Evolutionary conservation across 1,284 basidiomycete species (phyloP).

Genomic region (Sporisorium graminicola): DNA sequence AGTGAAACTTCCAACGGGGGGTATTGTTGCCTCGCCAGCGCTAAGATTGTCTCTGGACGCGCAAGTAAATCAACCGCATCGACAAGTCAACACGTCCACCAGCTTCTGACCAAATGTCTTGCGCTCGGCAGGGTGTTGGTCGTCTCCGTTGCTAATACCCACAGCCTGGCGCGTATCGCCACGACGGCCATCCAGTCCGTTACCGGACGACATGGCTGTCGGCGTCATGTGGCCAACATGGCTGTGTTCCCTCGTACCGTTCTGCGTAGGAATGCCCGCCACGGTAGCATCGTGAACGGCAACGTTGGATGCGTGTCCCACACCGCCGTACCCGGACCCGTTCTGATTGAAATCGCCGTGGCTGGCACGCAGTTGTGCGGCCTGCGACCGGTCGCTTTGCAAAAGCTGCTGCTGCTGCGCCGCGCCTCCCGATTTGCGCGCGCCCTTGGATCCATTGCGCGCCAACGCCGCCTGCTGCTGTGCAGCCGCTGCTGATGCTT

Average conservation of each 20-base stretch:
- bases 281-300: constrained; percentile 63
- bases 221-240: constrained; percentile 55
- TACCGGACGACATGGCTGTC: constrained; percentile 39
- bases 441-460: constrained; percentile 59
- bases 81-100: constrained; percentile 68
- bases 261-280: constrained; percentile 45
- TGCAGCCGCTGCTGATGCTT: constrained; percentile 29
- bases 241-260: constrained; percentile 50
- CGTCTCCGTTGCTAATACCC: constrained; percentile 62
- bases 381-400: constrained; percentile 43
- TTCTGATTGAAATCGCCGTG: constrained; percentile 53
- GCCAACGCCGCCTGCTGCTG: constrained; percentile 44
- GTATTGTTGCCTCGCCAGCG: constrained; percentile 2
- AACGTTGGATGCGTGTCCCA: constrained; percentile 61
- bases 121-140: constrained; percentile 53
- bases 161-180: constrained; percentile 50
- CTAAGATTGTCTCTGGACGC: not conserved
- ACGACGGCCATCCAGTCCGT: constrained; percentile 51
- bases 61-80: constrained; percentile 59
- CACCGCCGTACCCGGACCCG: constrained; percentile 55
- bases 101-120: constrained; percentile 68
- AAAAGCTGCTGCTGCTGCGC: constrained; percentile 47
- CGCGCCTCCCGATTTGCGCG: constrained; percentile 58
- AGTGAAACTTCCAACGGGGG: not conserved
- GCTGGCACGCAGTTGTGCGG: constrained; percentile 45